These are phyloP conservation scores for Acacia acuminata DNA, from an alignment of 306 rosid genomes.

Conservation along the genomic window DNA sequence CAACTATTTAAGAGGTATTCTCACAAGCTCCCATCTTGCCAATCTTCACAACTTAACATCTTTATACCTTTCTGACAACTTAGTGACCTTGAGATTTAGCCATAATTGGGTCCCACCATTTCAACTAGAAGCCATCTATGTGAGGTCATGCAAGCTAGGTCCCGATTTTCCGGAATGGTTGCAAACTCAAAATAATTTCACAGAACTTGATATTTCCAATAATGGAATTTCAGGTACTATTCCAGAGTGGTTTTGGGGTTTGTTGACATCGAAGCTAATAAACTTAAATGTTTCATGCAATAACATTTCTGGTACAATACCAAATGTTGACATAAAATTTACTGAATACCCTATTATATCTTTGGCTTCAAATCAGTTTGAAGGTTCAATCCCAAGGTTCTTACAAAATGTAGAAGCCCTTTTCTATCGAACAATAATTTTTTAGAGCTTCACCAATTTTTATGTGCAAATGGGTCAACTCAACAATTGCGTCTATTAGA, in stretches of 20 bases:
- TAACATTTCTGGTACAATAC: neutral
- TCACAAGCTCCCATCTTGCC: constrained; percentile 5
- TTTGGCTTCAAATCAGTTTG: neutral
- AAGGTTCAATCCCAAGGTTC: neutral
- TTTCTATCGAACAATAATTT: too few species aligned
- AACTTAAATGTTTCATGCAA: neutral
- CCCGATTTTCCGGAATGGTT: constrained; percentile 18
- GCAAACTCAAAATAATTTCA: neutral
- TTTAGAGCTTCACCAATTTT: too few species aligned
- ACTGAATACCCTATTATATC: neutral
- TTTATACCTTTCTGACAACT: neutral
- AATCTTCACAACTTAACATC: neutral
- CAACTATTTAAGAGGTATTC: constrained; percentile 6
- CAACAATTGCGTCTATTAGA: too few species aligned
- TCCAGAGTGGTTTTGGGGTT: constrained; percentile 16
- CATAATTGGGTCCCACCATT: constrained; percentile 13
- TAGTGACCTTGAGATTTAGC: neutral
- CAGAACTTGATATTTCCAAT: neutral
- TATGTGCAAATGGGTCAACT: too few species aligned
- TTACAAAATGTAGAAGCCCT: neutral
- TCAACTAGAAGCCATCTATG: neutral
- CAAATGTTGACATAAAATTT: neutral
- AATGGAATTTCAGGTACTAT: neutral
- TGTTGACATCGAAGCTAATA: neutral
- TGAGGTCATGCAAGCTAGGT: constrained; percentile 7